Evolutionary conservation across 768 basidiomycete species (phyloP).

Genomic region (Lepiota subincarnata): DNA sequence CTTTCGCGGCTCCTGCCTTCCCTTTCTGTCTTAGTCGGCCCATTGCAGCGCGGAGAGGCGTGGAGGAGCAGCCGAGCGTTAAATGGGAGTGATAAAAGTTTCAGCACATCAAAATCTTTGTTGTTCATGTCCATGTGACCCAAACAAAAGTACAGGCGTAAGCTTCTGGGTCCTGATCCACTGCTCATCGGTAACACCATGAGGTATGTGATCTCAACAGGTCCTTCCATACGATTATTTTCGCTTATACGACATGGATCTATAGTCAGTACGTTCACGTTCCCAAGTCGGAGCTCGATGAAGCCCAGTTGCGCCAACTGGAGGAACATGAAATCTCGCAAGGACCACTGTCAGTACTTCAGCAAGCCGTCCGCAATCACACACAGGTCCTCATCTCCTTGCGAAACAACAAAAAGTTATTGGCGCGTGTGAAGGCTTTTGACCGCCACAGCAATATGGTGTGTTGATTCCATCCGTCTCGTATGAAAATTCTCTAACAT

Average conservation of each 20-base stretch:
- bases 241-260: not conserved
- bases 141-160: slow-evolving; percentile 21
- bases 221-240: not conserved
- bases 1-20: slow-evolving; percentile 88
- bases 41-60: slow-evolving; percentile 35
- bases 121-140: slow-evolving; percentile 22
- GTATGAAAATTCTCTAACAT: slow-evolving; percentile 3
- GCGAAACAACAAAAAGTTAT: slow-evolving; percentile 96
- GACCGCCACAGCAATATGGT: slow-evolving; percentile 99
- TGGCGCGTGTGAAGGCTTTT: slow-evolving; percentile 95
- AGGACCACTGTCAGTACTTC: slow-evolving; percentile 92
- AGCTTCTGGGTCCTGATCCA: not conserved
- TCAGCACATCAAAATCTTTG: slow-evolving; percentile 26
- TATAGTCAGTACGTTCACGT: slow-evolving; percentile 93
- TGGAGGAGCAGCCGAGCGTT: slow-evolving; percentile 4
- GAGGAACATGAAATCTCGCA: slow-evolving; percentile 99
- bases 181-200: slow-evolving; percentile 20
- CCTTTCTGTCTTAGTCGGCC: slow-evolving; percentile 80
- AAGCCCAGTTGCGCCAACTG: slow-evolving; percentile 90
- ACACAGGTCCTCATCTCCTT: slow-evolving; percentile 96
- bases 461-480: slow-evolving; percentile 21
- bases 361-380: slow-evolving; percentile 96
- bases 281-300: slow-evolving; percentile 95
- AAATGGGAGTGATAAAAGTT: slow-evolving; percentile 4
- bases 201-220: slow-evolving; percentile 26